phyloP scores from a whole-genome alignment of 805 yeast species.

The Wickerhamomyces silvicola region DNA sequence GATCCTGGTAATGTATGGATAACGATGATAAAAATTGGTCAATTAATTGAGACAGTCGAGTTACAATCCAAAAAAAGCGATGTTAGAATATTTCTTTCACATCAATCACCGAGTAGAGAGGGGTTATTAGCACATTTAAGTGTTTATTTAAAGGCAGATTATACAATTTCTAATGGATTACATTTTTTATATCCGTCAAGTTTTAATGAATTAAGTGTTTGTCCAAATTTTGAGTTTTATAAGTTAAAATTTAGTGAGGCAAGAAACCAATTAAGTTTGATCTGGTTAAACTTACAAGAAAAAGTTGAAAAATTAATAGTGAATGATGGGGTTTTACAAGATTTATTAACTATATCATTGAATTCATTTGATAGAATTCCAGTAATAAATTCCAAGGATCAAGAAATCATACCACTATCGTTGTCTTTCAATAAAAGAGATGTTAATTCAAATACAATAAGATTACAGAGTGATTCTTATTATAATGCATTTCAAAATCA shows the following conservation, averaged over 20 bases:
- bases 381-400: conserved; percentile 30
- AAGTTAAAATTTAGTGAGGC: conserved; percentile 56
- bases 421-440: conserved; percentile 33
- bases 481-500: conserved; percentile 61
- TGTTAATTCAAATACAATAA: conserved; percentile 34
- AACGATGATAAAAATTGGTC: conserved; percentile 65
- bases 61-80: conserved; percentile 34
- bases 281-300: conserved; percentile 56
- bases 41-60: conserved; percentile 44
- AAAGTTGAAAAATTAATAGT: conserved; percentile 39
- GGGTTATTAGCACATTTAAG: conserved; percentile 65
- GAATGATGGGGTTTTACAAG: conserved; percentile 36
- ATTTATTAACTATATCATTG: conserved; percentile 47
- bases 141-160: conserved; percentile 60
- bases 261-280: conserved; percentile 51
- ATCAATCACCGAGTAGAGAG: conserved; percentile 66
- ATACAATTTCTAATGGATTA: conserved; percentile 64
- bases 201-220: conserved; percentile 60
- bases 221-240: conserved; percentile 58
- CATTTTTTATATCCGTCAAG: conserved; percentile 67
- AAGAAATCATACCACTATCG: conserved; percentile 37
- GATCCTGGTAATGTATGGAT: conserved; percentile 71
- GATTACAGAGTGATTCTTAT: conserved; percentile 52
- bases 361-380: conserved; percentile 60
- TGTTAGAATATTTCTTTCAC: conserved; percentile 57